phyloP scores from a whole-genome alignment of 2,329 filamentous ascomycete genomes.

The Thyridium curvatum region DNA sequence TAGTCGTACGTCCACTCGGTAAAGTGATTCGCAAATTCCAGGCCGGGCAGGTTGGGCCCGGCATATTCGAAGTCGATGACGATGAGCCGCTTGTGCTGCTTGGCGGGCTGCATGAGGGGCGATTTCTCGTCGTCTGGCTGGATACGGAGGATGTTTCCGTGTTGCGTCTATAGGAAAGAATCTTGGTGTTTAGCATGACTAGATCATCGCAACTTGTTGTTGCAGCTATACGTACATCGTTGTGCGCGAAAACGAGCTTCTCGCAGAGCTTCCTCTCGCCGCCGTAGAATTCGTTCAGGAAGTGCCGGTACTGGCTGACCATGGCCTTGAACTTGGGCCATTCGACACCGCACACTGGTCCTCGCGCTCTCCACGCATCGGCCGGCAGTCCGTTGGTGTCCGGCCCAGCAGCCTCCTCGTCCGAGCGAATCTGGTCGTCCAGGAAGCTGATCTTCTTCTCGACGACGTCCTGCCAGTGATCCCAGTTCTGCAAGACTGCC shows the following conservation, averaged over 20 bases:
- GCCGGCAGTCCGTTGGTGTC: conserved; percentile 19
- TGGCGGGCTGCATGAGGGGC: conserved; percentile 79
- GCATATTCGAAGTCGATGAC: conserved; percentile 99
- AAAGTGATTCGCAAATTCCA: conserved; percentile 98
- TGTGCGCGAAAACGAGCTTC: conserved; percentile 89
- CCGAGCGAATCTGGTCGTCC: conserved; percentile 51
- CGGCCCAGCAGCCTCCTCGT: conserved; percentile 22
- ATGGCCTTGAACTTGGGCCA: conserved; percentile 73
- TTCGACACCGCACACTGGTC: conserved; percentile 75
- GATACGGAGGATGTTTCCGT: conserved; percentile 87
- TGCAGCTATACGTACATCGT: conserved; percentile 82
- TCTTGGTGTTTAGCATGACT: too few species aligned
- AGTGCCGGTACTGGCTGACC: conserved; percentile 70
- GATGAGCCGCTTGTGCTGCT: conserved; percentile 91
- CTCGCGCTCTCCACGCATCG: conserved; percentile 59
- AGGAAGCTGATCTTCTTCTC: conserved; percentile 50
- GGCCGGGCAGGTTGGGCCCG: conserved; percentile 75
- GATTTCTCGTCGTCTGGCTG: conserved; percentile 66
- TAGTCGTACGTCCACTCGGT: conserved; percentile 99
- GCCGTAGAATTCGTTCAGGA: conserved; percentile 68
- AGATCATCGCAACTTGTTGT: too few species aligned
- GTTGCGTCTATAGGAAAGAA: conserved; percentile 67
- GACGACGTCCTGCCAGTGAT: conserved; percentile 74
- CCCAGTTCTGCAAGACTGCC: conserved; percentile 88
- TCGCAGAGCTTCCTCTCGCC: conserved; percentile 60